A percentile compares a stretch with the other conserved stretches of the same genome.
These are phyloP conservation scores for Zygosaccharomyces bisporus DNA, from an alignment of 805 yeast genomes.

Conservation along the genomic window DNA sequence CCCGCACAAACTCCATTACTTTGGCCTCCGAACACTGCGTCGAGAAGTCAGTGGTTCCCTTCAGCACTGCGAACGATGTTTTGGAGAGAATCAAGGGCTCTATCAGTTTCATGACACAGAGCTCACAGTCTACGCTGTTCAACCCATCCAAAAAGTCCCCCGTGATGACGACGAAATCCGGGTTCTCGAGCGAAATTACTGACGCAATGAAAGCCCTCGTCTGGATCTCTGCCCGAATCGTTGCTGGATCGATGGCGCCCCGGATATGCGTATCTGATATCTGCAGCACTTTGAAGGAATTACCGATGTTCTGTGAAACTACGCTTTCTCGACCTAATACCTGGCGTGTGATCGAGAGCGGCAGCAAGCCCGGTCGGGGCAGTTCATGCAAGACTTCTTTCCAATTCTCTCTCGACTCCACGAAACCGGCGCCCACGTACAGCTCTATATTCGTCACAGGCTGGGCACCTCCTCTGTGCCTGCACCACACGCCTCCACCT, in stretches of 20 bases:
- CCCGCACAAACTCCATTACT: conserved; percentile 42
- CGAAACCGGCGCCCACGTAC: conserved; percentile 51
- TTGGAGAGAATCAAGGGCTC: conserved; percentile 49
- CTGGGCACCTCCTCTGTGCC: conserved; percentile 38
- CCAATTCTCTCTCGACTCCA: conserved; percentile 63
- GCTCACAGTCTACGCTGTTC: conserved; percentile 55
- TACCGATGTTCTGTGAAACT: background rate
- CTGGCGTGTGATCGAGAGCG: conserved; percentile 17
- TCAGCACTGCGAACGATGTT: conserved; percentile 57
- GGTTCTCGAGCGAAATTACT: conserved; percentile 52
- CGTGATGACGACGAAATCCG: conserved; percentile 59
- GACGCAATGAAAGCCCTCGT: conserved; percentile 49
- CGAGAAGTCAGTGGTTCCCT: conserved; percentile 63
- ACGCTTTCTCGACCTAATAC: background rate
- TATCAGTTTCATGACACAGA: conserved; percentile 56
- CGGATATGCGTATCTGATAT: conserved; percentile 62
- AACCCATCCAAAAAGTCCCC: conserved; percentile 64
- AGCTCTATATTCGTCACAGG: conserved; percentile 46
- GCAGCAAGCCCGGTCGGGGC: conserved; percentile 4
- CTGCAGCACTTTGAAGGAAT: conserved; percentile 53
- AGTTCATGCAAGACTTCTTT: conserved; percentile 28
- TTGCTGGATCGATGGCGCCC: conserved; percentile 54
- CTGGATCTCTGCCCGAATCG: conserved; percentile 35
- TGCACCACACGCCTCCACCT: conserved; percentile 55
- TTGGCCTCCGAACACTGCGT: conserved; percentile 44